These are phyloP conservation scores for Curvularia eragrostidis DNA, from an alignment of 2,329 filamentous ascomycete genomes.

Conservation along the genomic window DNA sequence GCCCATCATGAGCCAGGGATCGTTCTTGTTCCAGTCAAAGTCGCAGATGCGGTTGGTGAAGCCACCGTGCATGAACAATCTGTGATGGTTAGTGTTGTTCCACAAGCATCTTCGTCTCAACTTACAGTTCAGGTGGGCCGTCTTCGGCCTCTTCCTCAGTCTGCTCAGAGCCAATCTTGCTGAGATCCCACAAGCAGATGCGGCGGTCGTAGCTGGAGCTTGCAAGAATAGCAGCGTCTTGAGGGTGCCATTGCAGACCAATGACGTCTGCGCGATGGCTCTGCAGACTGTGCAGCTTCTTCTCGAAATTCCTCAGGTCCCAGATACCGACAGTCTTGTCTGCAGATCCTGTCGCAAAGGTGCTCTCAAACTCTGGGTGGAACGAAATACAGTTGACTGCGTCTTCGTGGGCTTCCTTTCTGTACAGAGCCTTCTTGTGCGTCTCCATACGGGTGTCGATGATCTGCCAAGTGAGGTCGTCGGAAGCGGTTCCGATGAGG, in stretches of 20 bases:
- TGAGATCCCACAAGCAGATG: slow-evolving; percentile 96
- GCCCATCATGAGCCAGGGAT: slow-evolving; percentile 95
- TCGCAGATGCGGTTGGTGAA: slow-evolving; percentile 97
- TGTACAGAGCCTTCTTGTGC: slow-evolving; percentile 70
- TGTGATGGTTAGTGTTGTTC: slow-evolving; percentile 45
- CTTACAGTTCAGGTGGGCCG: slow-evolving; percentile 90
- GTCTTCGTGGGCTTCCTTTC: slow-evolving; percentile 80
- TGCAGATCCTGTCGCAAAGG: slow-evolving; percentile 90
- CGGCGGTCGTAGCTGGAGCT: slow-evolving; percentile 92
- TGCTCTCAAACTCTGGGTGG: slow-evolving; percentile 87
- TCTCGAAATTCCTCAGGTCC: slow-evolving; percentile 90
- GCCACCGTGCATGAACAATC: slow-evolving; percentile 97
- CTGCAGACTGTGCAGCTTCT: slow-evolving; percentile 87
- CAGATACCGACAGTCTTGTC: slow-evolving; percentile 96
- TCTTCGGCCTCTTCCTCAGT: slow-evolving; percentile 94
- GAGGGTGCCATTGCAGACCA: slow-evolving; percentile 92
- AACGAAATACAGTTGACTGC: slow-evolving; percentile 97
- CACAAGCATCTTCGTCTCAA: slow-evolving; percentile 25
- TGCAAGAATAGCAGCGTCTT: slow-evolving; percentile 84
- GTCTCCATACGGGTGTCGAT: slow-evolving; percentile 79
- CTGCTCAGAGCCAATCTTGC: slow-evolving; percentile 90
- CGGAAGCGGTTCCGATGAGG: slow-evolving; percentile 86
- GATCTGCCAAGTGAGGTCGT: slow-evolving; percentile 92
- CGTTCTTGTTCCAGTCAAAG: slow-evolving; percentile 97
- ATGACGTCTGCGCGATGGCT: slow-evolving; percentile 90